Conservation (phyloP, 1,284 basidiomycete genomes). For the Tilletia walkeri region DNA sequence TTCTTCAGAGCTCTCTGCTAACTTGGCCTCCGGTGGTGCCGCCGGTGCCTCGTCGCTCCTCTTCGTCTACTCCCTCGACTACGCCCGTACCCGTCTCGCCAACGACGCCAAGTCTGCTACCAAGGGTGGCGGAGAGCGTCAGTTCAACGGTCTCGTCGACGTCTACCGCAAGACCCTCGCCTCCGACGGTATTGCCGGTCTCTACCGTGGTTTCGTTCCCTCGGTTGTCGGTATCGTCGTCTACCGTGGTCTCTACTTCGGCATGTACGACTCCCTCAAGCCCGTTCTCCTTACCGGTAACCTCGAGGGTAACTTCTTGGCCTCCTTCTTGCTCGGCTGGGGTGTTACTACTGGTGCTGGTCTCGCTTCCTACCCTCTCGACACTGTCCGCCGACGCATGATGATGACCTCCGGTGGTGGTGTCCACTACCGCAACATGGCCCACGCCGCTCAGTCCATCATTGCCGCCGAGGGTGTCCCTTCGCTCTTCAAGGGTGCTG, state of each 20-base stretch:
- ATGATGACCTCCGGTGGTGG: conserved; percentile 56
- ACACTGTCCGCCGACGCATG: conserved; percentile 56
- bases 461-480: conserved; percentile 79
- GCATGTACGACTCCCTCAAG: conserved; percentile 57
- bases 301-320: conserved; percentile 55
- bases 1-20: conserved; percentile 39
- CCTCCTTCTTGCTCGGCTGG: conserved; percentile 56
- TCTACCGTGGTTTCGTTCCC: conserved; percentile 57
- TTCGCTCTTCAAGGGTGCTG: conserved; percentile 71
- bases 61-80: conserved; percentile 57
- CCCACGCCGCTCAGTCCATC: conserved; percentile 71
- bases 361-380: conserved; percentile 56
- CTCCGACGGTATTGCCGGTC: conserved; percentile 55
- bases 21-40: conserved; percentile 56
- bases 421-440: conserved; percentile 60
- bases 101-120: conserved; percentile 56
- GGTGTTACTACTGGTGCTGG: conserved; percentile 56
- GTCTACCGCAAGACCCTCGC: conserved; percentile 56
- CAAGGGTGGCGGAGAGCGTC: conserved; percentile 56
- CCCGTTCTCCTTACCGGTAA: conserved; percentile 53
- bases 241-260: conserved; percentile 57
- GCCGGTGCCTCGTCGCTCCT: conserved; percentile 56
- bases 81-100: conserved; percentile 57
- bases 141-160: conserved; percentile 57
- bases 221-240: conserved; percentile 56